Percentiles rank a stretch among this genome's conserved stretches.
Conservation (phyloP, 257 asterid genomes). For the Schizonepeta tenuifolia region DNA sequence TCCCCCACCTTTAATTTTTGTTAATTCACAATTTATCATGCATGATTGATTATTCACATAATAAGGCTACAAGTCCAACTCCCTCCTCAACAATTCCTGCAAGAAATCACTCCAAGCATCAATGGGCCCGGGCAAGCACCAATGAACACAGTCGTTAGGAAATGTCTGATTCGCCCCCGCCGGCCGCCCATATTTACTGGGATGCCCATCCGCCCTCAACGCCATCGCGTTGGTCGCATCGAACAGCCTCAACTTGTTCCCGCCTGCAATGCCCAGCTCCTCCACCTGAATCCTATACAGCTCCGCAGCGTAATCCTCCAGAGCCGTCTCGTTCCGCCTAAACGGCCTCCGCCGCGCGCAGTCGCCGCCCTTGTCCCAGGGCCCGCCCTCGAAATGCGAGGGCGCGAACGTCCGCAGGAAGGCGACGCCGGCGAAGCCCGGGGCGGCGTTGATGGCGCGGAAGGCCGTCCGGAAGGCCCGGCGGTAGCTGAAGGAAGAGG, state of each 20-base stretch:
- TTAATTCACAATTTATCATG: no score
- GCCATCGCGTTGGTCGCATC: slow-evolving; percentile 58
- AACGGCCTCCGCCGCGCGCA: slow-evolving; percentile 53
- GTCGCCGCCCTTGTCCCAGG: slow-evolving; percentile 65
- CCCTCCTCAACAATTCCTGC: slow-evolving; percentile 27
- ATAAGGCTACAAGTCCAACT: neutral
- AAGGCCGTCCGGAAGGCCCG: slow-evolving; percentile 52
- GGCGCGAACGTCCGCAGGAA: slow-evolving; percentile 53
- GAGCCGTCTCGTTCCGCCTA: slow-evolving; percentile 42
- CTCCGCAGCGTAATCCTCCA: slow-evolving; percentile 39
- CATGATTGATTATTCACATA: no score
- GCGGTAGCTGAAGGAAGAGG: slow-evolving; percentile 46
- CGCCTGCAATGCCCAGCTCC: slow-evolving; percentile 47
- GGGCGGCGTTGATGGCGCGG: slow-evolving; percentile 33
- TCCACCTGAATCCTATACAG: slow-evolving; percentile 51
- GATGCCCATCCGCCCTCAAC: slow-evolving; percentile 67
- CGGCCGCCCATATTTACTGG: slow-evolving; percentile 58
- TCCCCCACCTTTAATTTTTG: no score
- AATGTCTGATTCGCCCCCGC: slow-evolving; percentile 43
- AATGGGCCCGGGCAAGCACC: slow-evolving; percentile 62
- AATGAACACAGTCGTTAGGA: slow-evolving; percentile 50
- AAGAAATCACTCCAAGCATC: slow-evolving; percentile 65
- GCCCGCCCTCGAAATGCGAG: slow-evolving; percentile 56
- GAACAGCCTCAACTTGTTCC: slow-evolving; percentile 45
- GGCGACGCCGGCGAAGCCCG: slow-evolving; percentile 34